phyloP scores from a whole-genome alignment of 2,329 filamentous ascomycete species.

The Colletotrichum noveboracense region DNA sequence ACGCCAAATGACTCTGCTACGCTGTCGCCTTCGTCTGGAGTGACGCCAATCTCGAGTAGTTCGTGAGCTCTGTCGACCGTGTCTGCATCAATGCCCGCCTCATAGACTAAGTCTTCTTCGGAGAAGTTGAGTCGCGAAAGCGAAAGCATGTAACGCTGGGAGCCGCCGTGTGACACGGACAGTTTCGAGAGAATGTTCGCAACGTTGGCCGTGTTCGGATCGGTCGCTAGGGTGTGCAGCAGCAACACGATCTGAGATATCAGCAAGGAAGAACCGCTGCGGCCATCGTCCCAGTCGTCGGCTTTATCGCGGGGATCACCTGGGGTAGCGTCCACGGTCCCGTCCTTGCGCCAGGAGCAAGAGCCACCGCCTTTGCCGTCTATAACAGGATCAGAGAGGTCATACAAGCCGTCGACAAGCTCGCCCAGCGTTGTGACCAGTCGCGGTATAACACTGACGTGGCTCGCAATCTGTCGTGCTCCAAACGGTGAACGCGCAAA shows the following conservation, averaged over 20 bases:
- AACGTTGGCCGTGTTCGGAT: conserved; percentile 46
- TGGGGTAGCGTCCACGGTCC: conserved; percentile 10
- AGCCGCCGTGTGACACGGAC: conserved; percentile 70
- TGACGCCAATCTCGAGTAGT: conserved; percentile 80
- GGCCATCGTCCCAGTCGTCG: conserved; percentile 11
- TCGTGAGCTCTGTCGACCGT: conserved; percentile 83
- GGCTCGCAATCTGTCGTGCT: conserved; percentile 67
- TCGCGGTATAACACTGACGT: conserved; percentile 74
- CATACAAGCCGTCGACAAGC: conserved; percentile 78
- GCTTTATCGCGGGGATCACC: neutral
- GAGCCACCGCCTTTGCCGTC: neutral
- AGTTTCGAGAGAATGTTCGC: conserved; percentile 76
- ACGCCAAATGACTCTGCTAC: conserved; percentile 46
- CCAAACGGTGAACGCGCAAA: conserved; percentile 70
- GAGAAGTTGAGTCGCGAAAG: conserved; percentile 86
- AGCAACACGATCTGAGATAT: conserved; percentile 54
- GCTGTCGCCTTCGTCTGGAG: conserved; percentile 68
- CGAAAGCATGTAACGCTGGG: conserved; percentile 82
- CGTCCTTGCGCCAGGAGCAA: neutral
- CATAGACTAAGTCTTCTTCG: conserved; percentile 77
- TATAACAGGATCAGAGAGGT: conserved; percentile 32
- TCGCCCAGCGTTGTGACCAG: conserved; percentile 68
- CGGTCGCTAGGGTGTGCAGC: conserved; percentile 58
- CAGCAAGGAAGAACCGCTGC: conserved; percentile 43
- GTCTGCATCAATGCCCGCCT: conserved; percentile 77